These are phyloP conservation scores for Sisymbrium altissimum DNA, from an alignment of 345 rosid species.

Conservation along the genomic window DNA sequence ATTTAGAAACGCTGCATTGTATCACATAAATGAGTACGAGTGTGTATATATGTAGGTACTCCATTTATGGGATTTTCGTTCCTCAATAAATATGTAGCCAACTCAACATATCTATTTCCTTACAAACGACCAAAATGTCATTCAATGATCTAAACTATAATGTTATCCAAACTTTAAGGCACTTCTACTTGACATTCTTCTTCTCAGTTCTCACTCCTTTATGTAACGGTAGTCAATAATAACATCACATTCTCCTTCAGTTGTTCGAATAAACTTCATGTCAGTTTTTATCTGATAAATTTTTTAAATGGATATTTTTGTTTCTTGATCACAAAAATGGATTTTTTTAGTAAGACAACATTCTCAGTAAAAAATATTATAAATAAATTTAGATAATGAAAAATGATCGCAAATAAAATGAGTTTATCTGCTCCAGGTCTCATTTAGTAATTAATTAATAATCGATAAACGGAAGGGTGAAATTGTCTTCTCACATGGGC, in stretches of 20 bases:
- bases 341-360: too few species aligned
- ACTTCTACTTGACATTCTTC: not conserved
- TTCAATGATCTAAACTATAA: conserved; percentile 1
- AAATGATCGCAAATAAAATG: not conserved
- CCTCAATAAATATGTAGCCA: conserved; percentile 10
- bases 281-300: too few species aligned
- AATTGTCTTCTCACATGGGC: not conserved
- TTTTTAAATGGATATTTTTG: too few species aligned
- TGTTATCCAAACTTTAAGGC: not conserved
- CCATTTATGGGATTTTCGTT: conserved; percentile 5
- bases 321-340: too few species aligned
- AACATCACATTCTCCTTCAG: not conserved
- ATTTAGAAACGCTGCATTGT: not conserved
- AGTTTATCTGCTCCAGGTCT: not conserved
- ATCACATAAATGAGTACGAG: not conserved
- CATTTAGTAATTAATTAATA: not conserved
- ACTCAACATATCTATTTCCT: conserved; percentile 1
- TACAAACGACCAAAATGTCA: conserved; percentile 7
- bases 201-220: not conserved
- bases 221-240: not conserved
- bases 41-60: not conserved
- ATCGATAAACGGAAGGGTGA: conserved; percentile 17
- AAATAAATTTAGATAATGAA: not conserved
- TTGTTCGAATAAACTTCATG: too few species aligned
- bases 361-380: too few species aligned